phyloP scores from a whole-genome alignment of 768 basidiomycete genomes.

The Phaeolepiota aurea region DNA sequence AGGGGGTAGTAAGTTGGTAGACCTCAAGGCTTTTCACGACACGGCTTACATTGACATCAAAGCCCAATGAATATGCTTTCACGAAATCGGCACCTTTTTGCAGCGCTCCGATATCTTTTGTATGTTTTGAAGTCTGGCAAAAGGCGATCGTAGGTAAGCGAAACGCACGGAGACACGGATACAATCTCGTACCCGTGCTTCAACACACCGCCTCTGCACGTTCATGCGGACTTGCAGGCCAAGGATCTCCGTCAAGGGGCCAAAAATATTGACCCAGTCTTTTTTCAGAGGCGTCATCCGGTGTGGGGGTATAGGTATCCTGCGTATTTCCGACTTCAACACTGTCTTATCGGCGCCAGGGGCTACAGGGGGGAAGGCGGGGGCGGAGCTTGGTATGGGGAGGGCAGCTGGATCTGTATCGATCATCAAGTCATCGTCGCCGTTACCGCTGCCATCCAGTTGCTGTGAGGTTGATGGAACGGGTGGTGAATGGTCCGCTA shows the following conservation, averaged over 20 bases:
- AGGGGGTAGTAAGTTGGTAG: too few relatives aligned
- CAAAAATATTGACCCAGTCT: slow-evolving; percentile 94
- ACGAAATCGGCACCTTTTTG: slow-evolving; percentile 98
- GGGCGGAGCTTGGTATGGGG: slow-evolving; percentile 41
- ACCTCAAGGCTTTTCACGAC: too few relatives aligned
- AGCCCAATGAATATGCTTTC: slow-evolving; percentile 90
- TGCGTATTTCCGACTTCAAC: slow-evolving; percentile 77
- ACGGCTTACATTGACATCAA: slow-evolving; percentile 84
- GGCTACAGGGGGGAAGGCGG: slow-evolving; percentile 64
- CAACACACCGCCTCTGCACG: slow-evolving; percentile 78
- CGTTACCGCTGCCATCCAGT: too few relatives aligned
- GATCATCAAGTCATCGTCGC: slow-evolving; percentile 24
- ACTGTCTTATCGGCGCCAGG: slow-evolving; percentile 45
- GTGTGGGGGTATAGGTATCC: slow-evolving; percentile 91
- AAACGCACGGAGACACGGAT: background rate
- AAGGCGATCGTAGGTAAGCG: background rate
- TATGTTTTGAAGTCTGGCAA: slow-evolving; percentile 84
- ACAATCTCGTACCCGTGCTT: slow-evolving; percentile 68
- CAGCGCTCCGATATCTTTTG: slow-evolving; percentile 85
- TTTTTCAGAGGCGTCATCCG: slow-evolving; percentile 96
- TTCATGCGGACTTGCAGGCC: slow-evolving; percentile 98
- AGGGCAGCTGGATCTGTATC: slow-evolving; percentile 36
- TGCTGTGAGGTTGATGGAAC: too few relatives aligned
- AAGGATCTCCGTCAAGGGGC: slow-evolving; percentile 90
- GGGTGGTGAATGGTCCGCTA: too few relatives aligned